Evolutionary conservation across 2,329 filamentous ascomycete genomes (phyloP).

Genomic region (Penicillium digitatum): DNA sequence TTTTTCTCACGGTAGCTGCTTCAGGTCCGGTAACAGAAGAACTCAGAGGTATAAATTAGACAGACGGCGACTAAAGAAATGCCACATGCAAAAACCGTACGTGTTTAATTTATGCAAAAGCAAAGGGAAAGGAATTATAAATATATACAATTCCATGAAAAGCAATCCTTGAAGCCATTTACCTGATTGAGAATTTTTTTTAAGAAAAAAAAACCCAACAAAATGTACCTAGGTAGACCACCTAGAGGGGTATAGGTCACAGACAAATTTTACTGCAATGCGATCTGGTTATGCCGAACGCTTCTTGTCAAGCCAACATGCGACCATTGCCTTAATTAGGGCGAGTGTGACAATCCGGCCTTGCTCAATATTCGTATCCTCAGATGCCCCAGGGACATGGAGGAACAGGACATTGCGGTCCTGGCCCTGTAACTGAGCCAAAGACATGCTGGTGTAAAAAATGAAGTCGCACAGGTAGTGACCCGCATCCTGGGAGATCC

Average conservation of each 20-base stretch:
- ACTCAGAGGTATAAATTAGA: neutral
- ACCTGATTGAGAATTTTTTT: no score
- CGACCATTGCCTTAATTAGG: slow-evolving; percentile 43
- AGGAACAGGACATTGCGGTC: slow-evolving; percentile 60
- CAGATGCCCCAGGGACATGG: slow-evolving; percentile 63
- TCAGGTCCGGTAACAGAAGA: neutral
- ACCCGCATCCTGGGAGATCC: slow-evolving; percentile 66
- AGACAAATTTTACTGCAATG: neutral
- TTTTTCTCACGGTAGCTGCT: neutral
- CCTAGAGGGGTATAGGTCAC: neutral
- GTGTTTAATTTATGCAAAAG: neutral
- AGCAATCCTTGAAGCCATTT: neutral
- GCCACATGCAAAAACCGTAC: neutral
- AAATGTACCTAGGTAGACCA: neutral
- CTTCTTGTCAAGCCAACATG: slow-evolving; percentile 37
- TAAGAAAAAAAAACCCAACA: neutral
- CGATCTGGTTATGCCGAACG: slow-evolving; percentile 1
- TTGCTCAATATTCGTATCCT: slow-evolving; percentile 44
- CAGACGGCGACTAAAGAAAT: neutral
- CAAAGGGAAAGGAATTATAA: neutral
- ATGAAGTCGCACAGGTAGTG: slow-evolving; percentile 75
- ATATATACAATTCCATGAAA: neutral
- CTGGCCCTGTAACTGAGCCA: slow-evolving; percentile 29
- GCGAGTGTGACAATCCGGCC: slow-evolving; percentile 42
- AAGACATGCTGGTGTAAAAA: slow-evolving; percentile 64